These are phyloP conservation scores for Tricholoma bakamatsutake DNA, from an alignment of 768 basidiomycete genomes.

Conservation along the genomic window DNA sequence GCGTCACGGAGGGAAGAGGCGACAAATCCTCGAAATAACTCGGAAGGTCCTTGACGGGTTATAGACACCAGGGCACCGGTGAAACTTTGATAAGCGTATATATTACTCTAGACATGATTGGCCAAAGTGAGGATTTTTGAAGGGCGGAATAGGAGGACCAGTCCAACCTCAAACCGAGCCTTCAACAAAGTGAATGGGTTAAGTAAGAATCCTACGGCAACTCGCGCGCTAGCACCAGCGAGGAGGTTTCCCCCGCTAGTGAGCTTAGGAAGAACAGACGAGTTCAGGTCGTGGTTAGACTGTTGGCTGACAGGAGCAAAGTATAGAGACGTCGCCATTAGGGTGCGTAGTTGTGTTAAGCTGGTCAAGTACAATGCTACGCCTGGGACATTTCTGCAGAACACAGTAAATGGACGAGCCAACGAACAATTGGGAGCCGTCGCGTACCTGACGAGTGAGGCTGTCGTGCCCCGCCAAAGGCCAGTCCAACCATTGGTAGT, in stretches of 20 bases:
- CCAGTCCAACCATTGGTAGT: conserved; percentile 58
- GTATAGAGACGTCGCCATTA: conserved; percentile 67
- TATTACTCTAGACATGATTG: conserved; percentile 52
- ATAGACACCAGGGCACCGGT: conserved; percentile 53
- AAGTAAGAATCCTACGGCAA: conserved; percentile 74
- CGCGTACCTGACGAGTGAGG: conserved; percentile 68
- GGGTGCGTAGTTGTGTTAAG: conserved; percentile 72
- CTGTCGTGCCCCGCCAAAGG: conserved; percentile 84
- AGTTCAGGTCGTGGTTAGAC: conserved; percentile 17
- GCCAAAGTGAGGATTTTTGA: conserved; percentile 1
- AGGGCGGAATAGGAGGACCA: neutral
- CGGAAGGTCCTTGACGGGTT: conserved; percentile 66
- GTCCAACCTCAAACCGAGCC: conserved; percentile 79
- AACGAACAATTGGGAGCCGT: neutral
- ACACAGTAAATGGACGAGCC: conserved; percentile 2
- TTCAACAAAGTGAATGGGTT: conserved; percentile 92
- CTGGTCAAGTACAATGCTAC: conserved; percentile 90
- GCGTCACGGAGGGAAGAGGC: conserved; percentile 92
- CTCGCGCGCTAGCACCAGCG: conserved; percentile 78
- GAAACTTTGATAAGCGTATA: conserved; percentile 66
- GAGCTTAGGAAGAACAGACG: conserved; percentile 64
- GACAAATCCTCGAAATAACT: conserved; percentile 78
- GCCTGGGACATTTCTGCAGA: conserved; percentile 80
- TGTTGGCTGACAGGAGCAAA: conserved; percentile 41
- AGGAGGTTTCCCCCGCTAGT: conserved; percentile 77